Evolutionary conservation across 805 yeast species (phyloP).

Genomic region (Kregervanrija pseudodelftensis): DNA sequence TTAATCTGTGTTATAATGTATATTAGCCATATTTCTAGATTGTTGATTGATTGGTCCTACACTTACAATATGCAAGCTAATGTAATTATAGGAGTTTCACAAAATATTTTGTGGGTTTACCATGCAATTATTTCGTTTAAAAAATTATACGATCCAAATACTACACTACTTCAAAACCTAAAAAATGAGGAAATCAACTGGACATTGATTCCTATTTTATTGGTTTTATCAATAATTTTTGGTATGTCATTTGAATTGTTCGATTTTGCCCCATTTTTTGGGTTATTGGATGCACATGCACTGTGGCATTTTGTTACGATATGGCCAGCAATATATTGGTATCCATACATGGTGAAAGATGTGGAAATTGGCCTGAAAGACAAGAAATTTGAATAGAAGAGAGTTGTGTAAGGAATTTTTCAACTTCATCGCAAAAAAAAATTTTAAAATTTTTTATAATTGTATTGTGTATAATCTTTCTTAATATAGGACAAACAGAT

Average conservation of each 20-base stretch:
- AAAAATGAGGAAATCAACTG: conserved; percentile 27
- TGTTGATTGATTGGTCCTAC: conserved; percentile 76
- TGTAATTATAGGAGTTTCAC: conserved; percentile 68
- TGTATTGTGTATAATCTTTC: too few species aligned
- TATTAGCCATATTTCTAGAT: conserved; percentile 54
- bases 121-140: conserved; percentile 28
- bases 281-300: conserved; percentile 83
- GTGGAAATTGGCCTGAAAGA: conserved; percentile 28
- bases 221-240: conserved; percentile 45
- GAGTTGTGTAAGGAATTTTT: too few species aligned
- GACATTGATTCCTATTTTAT: conserved; percentile 44
- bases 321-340: conserved; percentile 71
- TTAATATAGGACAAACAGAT: too few species aligned
- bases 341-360: conserved; percentile 48
- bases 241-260: conserved; percentile 90
- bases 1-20: conserved; percentile 44
- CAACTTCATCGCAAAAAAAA: neutral
- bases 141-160: conserved; percentile 11
- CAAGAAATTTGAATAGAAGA: conserved; percentile 17
- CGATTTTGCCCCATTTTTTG: conserved; percentile 73
- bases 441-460: neutral
- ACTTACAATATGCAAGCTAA: conserved; percentile 93
- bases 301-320: conserved; percentile 90
- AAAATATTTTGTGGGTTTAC: conserved; percentile 50
- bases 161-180: conserved; percentile 16